phyloP scores from a whole-genome alignment of 1,284 basidiomycete genomes.

The Boletus albobrunnescens region DNA sequence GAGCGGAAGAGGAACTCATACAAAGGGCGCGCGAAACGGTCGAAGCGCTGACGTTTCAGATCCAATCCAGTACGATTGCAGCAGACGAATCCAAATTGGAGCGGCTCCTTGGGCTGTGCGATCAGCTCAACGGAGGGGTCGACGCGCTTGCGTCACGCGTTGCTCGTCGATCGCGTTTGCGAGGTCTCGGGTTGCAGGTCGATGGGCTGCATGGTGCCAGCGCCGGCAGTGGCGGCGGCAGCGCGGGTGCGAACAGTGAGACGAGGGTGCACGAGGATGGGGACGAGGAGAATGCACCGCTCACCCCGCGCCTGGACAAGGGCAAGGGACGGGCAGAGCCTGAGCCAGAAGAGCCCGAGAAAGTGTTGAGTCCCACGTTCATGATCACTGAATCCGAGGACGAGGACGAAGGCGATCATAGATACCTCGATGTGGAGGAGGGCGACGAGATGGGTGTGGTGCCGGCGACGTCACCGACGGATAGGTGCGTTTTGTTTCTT shows the following conservation, averaged over 20 bases:
- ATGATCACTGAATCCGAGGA: slow-evolving; percentile 61
- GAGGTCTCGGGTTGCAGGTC: slow-evolving; percentile 47
- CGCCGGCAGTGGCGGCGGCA: not conserved
- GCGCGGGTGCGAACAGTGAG: not conserved
- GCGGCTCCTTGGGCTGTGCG: slow-evolving; percentile 68
- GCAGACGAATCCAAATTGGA: slow-evolving; percentile 59
- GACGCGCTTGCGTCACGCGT: slow-evolving; percentile 37
- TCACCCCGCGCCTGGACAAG: slow-evolving; percentile 67
- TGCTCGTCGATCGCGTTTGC: slow-evolving; percentile 36
- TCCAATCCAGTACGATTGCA: slow-evolving; percentile 47
- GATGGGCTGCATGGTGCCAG: slow-evolving; percentile 14
- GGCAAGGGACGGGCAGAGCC: slow-evolving; percentile 69
- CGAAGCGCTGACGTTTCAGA: slow-evolving; percentile 49
- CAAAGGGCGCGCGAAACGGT: slow-evolving; percentile 51
- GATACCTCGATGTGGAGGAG: slow-evolving; percentile 32
- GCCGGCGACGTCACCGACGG: slow-evolving; percentile 47
- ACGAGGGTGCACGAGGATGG: slow-evolving; percentile 16
- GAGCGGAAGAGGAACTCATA: slow-evolving; percentile 35
- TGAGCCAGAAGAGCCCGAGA: slow-evolving; percentile 61
- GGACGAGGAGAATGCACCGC: slow-evolving; percentile 41
- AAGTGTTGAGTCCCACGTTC: slow-evolving; percentile 69
- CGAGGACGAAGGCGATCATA: slow-evolving; percentile 46
- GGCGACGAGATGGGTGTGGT: slow-evolving; percentile 28
- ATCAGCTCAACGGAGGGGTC: slow-evolving; percentile 57
- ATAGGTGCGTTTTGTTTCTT: slow-evolving; percentile 47